Conservation (phyloP, 768 basidiomycete species). For the Tremella mesenterica region DNA sequence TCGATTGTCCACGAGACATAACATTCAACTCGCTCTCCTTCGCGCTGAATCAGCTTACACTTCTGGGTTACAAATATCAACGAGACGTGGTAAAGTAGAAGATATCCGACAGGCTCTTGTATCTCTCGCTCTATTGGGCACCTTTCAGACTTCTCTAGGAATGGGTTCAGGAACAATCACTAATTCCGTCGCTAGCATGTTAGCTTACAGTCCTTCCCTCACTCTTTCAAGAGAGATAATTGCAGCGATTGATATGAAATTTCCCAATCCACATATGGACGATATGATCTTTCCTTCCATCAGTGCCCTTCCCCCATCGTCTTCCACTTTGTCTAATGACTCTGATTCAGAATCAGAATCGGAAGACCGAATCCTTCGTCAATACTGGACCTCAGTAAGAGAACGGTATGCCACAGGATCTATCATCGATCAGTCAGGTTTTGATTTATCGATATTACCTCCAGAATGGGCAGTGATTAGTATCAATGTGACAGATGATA, state of each 20-base stretch:
- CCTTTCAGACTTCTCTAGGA: conserved; percentile 74
- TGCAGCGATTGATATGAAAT: conserved; percentile 68
- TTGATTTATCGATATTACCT: conserved; percentile 55
- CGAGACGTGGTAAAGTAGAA: conserved; percentile 56
- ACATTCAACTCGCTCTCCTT: conserved; percentile 53
- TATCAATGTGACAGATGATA: conserved; percentile 73
- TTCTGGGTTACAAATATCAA: conserved; percentile 54
- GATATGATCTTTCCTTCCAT: conserved; percentile 70
- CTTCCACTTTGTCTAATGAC: neutral
- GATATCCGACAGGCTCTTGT: conserved; percentile 67
- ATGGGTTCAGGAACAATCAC: conserved; percentile 52
- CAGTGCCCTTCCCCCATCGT: conserved; percentile 6
- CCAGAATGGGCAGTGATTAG: conserved; percentile 73
- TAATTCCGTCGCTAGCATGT: conserved; percentile 54
- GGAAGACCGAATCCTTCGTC: neutral
- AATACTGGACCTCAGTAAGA: neutral
- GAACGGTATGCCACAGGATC: neutral
- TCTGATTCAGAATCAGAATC: neutral
- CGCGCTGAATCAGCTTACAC: conserved; percentile 65
- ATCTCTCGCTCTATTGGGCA: conserved; percentile 60
- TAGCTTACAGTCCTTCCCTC: conserved; percentile 67
- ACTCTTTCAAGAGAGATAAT: conserved; percentile 79
- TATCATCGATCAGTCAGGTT: conserved; percentile 23
- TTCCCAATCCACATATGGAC: conserved; percentile 50
- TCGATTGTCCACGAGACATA: conserved; percentile 40